phyloP scores from a whole-genome alignment of 805 yeast genomes.

The Metschnikowia kunwiensis region DNA sequence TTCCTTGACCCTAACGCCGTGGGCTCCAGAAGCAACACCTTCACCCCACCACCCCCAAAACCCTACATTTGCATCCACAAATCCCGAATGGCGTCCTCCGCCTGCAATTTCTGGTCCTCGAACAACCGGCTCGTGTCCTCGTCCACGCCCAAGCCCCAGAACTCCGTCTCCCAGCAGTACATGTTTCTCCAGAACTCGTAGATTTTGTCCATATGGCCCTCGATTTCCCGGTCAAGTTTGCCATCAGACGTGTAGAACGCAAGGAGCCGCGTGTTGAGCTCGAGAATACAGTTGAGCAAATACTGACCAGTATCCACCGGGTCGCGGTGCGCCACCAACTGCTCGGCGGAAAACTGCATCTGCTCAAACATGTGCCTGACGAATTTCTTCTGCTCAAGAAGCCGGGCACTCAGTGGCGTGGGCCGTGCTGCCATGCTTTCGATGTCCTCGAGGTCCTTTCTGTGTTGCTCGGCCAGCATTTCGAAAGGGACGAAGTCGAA shows the following conservation, averaged over 20 bases:
- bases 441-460: slow-evolving; percentile 1
- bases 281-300: neutral
- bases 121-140: neutral
- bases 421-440: neutral
- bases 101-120: neutral
- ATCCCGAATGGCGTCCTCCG: neutral
- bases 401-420: neutral
- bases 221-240: neutral
- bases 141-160: neutral
- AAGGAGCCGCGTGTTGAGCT: slow-evolving; percentile 1
- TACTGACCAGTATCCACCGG: neutral
- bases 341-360: neutral
- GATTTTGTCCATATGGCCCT: neutral
- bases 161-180: neutral
- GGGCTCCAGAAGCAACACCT: neutral
- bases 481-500: neutral
- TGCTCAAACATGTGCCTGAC: neutral
- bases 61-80: neutral
- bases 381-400: neutral
- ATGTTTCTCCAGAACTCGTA: neutral
- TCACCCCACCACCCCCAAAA: neutral
- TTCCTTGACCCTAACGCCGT: too few species aligned
- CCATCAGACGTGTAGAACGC: neutral
- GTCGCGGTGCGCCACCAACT: neutral
- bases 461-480: neutral